A percentile compares a stretch with the other conserved stretches of the same genome.
Evolutionary conservation across 495 filamentous ascomycete species (phyloP).

Genomic region (Lasiosphaeria hispida): DNA sequence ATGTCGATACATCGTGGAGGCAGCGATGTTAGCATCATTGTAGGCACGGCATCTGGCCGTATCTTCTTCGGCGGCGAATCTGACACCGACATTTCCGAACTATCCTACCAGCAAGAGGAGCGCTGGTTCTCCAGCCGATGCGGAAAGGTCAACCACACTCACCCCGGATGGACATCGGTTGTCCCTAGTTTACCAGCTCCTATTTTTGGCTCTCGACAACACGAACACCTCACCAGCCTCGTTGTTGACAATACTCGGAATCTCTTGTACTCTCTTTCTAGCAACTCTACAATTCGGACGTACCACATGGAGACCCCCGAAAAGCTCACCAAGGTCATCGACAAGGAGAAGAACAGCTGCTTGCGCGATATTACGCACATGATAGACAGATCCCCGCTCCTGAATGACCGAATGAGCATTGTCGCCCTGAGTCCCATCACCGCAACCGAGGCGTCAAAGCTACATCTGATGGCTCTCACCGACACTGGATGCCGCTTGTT

Average conservation of each 20-base stretch:
- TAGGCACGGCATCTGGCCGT: constrained; percentile 75
- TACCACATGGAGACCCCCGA: constrained; percentile 68
- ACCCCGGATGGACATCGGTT: constrained; percentile 68
- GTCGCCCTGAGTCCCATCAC: constrained; percentile 83
- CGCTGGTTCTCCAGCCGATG: constrained; percentile 87
- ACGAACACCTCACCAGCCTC: constrained; percentile 70
- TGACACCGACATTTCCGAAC: constrained; percentile 85
- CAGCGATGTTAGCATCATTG: constrained; percentile 67
- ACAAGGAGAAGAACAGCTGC: constrained; percentile 53
- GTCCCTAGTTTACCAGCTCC: constrained; percentile 52
- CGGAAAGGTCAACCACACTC: constrained; percentile 80
- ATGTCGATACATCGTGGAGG: constrained; percentile 74
- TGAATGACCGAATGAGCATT: constrained; percentile 66
- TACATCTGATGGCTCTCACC: constrained; percentile 88
- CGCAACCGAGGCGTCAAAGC: constrained; percentile 71
- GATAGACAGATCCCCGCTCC: constrained; percentile 61
- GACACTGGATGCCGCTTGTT: constrained; percentile 88
- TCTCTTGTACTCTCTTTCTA: constrained; percentile 88
- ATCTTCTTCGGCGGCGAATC: constrained; percentile 85
- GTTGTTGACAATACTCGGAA: constrained; percentile 83
- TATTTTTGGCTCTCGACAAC: constrained; percentile 25
- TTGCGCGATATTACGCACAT: constrained; percentile 73
- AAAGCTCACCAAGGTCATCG: constrained; percentile 52
- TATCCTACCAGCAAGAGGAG: constrained; percentile 94
- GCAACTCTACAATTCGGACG: constrained; percentile 75